Base-by-base conservation (phyloP, 129 eudicot species). In the Erigeron canadensis region DNA sequence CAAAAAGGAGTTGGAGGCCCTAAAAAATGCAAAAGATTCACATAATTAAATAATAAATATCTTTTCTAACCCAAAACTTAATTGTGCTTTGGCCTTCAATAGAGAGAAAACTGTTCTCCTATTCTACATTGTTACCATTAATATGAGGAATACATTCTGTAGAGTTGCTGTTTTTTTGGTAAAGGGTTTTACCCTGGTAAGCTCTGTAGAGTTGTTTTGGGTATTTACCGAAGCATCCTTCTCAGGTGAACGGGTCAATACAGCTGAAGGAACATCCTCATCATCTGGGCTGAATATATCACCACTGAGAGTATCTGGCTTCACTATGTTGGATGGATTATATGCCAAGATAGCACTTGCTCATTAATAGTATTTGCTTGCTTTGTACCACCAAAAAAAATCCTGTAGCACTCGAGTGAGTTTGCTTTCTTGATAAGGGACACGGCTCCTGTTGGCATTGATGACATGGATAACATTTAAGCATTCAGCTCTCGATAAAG, bases 361-460 rank as follows among this genome's bases (percentile, higher is more conserved):
- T 82, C 71, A 51, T 71, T 77, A 12, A 71, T 46, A 50, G 41
- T 75, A 39, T 22, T 71, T 19, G 60, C 47, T 47, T 75, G 74
- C 42, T 75, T 77, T 64, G 21, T 67, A 34, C 80, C 87, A 71
- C 62, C 80, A 63, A 82, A 88, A 22, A 88, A 91, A 94, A 66
- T 90, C 99, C 58, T 94, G 95, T 66, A 94, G 47, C 42, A 90
- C 76, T 28, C 93, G 82, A 18, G 93, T 82, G 63, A 94, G 81
- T 80, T 90, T 94, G 77, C 93, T 85, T 72, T 87, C 99, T 16
- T 97, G 82, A 67, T 82, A 94, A 19, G 99, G 99, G 28, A 90
- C 84, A 69, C 88, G 93, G 1, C 18, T 77, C 60, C 87, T 93
- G 54, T 83, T 81, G 42, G 88, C 74, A 54, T 84, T 94, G 57